Conservation (phyloP, 352 stramenopile genomes). For the Globisporangium perplexum region DNA sequence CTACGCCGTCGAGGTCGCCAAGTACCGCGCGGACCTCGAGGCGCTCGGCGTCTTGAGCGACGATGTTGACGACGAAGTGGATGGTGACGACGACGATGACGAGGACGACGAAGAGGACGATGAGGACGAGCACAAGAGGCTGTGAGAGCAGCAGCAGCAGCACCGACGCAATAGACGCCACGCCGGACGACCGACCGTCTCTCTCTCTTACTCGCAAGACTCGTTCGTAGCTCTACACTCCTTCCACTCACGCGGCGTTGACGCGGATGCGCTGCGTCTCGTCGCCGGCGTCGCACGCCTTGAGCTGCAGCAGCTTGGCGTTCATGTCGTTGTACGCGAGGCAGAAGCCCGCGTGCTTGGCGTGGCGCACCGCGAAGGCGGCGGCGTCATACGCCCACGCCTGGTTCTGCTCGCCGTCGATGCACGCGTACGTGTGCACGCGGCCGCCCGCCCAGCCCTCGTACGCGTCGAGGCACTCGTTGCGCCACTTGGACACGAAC, state of each 20-base stretch:
- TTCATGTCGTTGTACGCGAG: constrained; percentile 39
- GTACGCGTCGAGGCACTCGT: constrained; percentile 59
- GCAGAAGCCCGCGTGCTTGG: constrained; percentile 42
- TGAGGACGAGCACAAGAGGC: not conserved
- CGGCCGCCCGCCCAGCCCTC: constrained; percentile 42
- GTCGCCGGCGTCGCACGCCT: constrained; percentile 33
- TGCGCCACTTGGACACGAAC: constrained; percentile 34
- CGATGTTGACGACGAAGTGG: not conserved
- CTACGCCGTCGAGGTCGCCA: constrained; percentile 52
- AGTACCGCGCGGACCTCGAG: constrained; percentile 43
- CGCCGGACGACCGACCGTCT: not conserved
- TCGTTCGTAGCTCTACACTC: not conserved
- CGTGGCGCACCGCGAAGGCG: constrained; percentile 38
- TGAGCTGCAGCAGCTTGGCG: constrained; percentile 42
- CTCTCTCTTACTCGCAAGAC: not conserved
- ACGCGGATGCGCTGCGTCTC: constrained; percentile 35
- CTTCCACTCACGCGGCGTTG: constrained; percentile 17
- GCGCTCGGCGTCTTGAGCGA: constrained; percentile 9
- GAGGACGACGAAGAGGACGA: not conserved
- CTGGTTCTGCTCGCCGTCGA: constrained; percentile 47
- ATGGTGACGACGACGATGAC: not conserved
- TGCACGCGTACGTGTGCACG: constrained; percentile 55
- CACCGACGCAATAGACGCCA: not conserved
- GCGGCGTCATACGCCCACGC: constrained; percentile 44
- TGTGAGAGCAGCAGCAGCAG: too few species aligned